Conservation (phyloP, 1,284 basidiomycete genomes). For the Leccinum subrobustum region DNA sequence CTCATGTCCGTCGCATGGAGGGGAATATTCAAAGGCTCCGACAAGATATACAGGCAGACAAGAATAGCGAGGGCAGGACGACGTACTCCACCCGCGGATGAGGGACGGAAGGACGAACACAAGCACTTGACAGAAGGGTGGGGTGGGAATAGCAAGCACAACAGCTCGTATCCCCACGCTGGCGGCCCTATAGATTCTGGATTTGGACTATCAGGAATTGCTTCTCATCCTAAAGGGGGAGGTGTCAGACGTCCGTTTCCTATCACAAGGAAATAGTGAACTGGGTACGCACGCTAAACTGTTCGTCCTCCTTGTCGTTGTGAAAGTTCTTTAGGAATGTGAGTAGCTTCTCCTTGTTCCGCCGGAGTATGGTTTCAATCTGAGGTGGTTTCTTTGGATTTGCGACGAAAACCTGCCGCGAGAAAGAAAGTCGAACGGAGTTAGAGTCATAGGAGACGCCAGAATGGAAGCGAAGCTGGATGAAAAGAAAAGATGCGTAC, state of each 20-base stretch:
- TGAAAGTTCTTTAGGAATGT: conserved; percentile 92
- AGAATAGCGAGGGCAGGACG: neutral
- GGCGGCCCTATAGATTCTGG: conserved; percentile 56
- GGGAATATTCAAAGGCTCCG: neutral
- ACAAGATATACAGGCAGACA: neutral
- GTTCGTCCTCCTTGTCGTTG: conserved; percentile 99
- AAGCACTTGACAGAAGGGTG: neutral
- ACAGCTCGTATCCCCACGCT: neutral
- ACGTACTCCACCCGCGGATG: neutral
- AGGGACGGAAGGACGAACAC: neutral
- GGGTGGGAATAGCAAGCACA: neutral
- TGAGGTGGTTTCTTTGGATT: conserved; percentile 98
- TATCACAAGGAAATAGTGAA: neutral
- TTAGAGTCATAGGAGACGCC: neutral
- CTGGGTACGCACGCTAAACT: conserved; percentile 70
- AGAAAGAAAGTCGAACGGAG: neutral
- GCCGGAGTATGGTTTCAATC: conserved; percentile 86
- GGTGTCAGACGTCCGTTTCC: conserved; percentile 1
- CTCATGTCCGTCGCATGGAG: neutral
- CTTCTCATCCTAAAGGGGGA: conserved; percentile 77
- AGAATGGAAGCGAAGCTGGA: neutral
- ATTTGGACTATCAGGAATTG: conserved; percentile 94
- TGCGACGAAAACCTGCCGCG: conserved; percentile 87
- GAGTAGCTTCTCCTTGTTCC: conserved; percentile 94
- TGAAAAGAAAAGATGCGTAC: conserved; percentile 40